Evolutionary conservation across 768 basidiomycete genomes (phyloP).

Genomic region (Rhizopogon roseolus): DNA sequence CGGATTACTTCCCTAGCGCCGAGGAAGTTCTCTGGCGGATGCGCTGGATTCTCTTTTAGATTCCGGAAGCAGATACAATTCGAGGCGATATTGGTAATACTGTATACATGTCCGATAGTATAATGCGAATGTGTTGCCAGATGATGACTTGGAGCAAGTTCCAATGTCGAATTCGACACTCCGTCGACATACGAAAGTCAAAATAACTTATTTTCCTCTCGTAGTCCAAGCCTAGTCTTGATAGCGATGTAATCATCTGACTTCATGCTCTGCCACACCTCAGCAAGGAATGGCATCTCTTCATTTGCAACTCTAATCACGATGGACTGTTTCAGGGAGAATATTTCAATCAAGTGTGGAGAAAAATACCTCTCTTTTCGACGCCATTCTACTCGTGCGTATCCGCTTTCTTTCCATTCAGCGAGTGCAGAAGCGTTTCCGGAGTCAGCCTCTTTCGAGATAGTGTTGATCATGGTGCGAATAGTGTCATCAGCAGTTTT

Average conservation of each 20-base stretch:
- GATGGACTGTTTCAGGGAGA: no score
- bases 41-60: no score
- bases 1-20: no score
- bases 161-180: no score
- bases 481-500: constrained; percentile 50
- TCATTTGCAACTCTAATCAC: constrained; percentile 44
- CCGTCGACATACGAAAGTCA: no score
- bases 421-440: constrained; percentile 30
- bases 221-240: constrained; percentile 53
- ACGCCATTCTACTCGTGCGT: constrained; percentile 50
- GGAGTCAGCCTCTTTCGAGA: constrained; percentile 37
- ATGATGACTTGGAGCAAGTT: no score
- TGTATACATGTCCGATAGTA: no score
- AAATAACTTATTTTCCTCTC: constrained; percentile 9
- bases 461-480: constrained; percentile 45
- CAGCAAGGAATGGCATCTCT: constrained; percentile 48
- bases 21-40: no score
- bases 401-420: constrained; percentile 51
- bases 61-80: no score
- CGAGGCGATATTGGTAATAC: no score
- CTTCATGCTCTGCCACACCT: constrained; percentile 44
- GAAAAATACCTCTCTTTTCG: constrained; percentile 44
- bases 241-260: constrained; percentile 47
- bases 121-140: no score
- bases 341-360: constrained; percentile 19